Conservation (phyloP, 352 stramenopile species). For the Thraustotheca clavata region DNA sequence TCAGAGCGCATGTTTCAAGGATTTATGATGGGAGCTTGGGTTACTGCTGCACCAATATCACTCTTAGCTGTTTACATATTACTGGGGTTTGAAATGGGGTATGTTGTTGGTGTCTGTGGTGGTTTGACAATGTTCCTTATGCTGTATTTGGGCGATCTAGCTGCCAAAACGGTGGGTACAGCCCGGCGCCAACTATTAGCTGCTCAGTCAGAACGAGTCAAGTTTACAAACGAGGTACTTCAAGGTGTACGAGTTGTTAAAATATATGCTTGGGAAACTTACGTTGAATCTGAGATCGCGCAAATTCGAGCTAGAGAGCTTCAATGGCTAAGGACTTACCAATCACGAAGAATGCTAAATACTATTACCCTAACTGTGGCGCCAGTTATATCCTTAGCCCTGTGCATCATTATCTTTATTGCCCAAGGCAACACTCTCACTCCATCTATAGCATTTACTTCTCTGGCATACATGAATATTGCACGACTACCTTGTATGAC, state of each 20-base stretch:
- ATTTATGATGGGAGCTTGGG: constrained; percentile 39
- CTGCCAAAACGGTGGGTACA: background rate
- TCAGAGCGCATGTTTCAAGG: constrained; percentile 44
- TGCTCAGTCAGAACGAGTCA: constrained; percentile 67
- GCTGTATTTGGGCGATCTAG: background rate
- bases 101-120: constrained; percentile 8
- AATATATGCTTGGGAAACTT: constrained; percentile 65
- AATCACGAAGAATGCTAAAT: constrained; percentile 58
- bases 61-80: constrained; percentile 36
- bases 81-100: constrained; percentile 35
- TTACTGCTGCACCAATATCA: constrained; percentile 36
- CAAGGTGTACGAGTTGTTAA: constrained; percentile 80
- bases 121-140: background rate
- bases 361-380: constrained; percentile 43
- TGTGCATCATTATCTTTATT: constrained; percentile 47
- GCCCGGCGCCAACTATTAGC: constrained; percentile 31
- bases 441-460: constrained; percentile 41
- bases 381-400: constrained; percentile 36
- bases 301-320: constrained; percentile 41
- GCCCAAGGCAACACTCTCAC: constrained; percentile 50
- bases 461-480: constrained; percentile 44
- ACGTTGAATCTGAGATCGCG: constrained; percentile 44
- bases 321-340: constrained; percentile 39
- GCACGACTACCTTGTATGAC: constrained; percentile 45
- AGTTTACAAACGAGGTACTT: constrained; percentile 92